Conservation (phyloP, 1,284 basidiomycete genomes). For the Wolfiporia cocos region DNA sequence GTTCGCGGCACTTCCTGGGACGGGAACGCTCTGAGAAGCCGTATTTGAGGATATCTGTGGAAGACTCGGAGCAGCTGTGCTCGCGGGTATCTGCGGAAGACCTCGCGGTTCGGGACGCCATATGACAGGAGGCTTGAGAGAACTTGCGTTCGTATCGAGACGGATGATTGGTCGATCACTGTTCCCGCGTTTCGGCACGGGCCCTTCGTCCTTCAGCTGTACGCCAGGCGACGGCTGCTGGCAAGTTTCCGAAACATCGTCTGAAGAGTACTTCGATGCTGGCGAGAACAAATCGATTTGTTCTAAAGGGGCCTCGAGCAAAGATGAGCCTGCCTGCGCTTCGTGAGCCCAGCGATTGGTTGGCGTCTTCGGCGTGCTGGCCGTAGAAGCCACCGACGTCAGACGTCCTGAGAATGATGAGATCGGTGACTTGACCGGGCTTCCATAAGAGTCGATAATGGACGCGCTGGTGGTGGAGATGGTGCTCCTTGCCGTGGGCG, state of each 20-base stretch:
- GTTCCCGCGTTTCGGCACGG: no score
- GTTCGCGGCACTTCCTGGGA: no score
- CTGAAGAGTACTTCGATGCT: constrained; percentile 19
- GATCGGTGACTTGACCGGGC: constrained; percentile 9
- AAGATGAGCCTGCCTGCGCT: neutral
- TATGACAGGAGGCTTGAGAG: constrained; percentile 1
- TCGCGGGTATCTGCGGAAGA: no score
- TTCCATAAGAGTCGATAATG: constrained; percentile 18
- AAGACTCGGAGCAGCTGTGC: no score
- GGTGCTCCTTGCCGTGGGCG: no score
- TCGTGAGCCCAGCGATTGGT: neutral
- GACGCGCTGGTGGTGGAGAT: constrained; percentile 14
- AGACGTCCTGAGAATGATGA: constrained; percentile 16
- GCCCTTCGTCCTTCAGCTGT: no score
- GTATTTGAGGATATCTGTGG: no score
- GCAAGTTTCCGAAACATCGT: constrained; percentile 1
- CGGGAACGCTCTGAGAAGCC: no score
- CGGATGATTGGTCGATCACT: constrained; percentile 5
- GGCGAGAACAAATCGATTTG: constrained; percentile 15
- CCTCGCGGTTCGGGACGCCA: neutral
- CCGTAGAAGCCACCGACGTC: constrained; percentile 9
- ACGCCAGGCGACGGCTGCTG: neutral
- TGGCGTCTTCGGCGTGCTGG: neutral
- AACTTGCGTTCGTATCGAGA: constrained; percentile 1
- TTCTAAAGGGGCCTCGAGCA: constrained; percentile 5